Evolutionary conservation across 139 green algal species (phyloP).

Genomic region (Deuterostichococcus epilithicus): DNA sequence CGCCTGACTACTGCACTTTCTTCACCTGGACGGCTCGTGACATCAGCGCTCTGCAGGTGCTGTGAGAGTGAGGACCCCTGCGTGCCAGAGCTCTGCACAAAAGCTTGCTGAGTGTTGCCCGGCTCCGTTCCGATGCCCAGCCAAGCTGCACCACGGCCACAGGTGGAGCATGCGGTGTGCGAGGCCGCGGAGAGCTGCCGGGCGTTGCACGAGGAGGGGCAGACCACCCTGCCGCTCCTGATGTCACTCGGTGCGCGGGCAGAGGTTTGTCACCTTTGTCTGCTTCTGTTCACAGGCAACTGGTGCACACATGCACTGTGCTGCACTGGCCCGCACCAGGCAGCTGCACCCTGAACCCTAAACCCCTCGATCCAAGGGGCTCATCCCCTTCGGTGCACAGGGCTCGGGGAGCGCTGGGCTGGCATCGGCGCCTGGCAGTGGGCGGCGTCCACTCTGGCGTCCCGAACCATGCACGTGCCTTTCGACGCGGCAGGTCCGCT

Average conservation of each 20-base stretch:
- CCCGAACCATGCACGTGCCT: slow-evolving; percentile 72
- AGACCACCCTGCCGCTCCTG: neutral
- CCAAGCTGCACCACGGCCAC: neutral
- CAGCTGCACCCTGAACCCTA: neutral
- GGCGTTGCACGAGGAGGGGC: neutral
- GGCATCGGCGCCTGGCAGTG: slow-evolving; percentile 55
- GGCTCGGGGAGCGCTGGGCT: slow-evolving; percentile 18
- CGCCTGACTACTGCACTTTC: slow-evolving; percentile 50
- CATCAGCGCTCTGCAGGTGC: slow-evolving; percentile 38
- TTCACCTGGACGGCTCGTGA: slow-evolving; percentile 30
- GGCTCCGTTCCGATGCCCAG: neutral
- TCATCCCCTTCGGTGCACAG: slow-evolving; percentile 18
- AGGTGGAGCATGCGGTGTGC: neutral
- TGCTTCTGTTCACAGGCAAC: neutral
- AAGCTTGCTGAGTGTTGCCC: neutral
- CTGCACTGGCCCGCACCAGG: neutral
- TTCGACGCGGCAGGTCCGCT: slow-evolving; percentile 35
- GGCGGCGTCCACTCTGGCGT: slow-evolving; percentile 62
- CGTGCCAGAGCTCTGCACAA: neutral
- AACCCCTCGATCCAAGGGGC: neutral
- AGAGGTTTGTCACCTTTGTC: neutral
- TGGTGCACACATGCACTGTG: neutral
- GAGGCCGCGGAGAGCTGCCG: neutral
- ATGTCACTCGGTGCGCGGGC: neutral
- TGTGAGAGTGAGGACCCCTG: neutral